These are phyloP conservation scores for Fusarium penzigii DNA, from an alignment of 2,329 filamentous ascomycete species.

Conservation along the genomic window DNA sequence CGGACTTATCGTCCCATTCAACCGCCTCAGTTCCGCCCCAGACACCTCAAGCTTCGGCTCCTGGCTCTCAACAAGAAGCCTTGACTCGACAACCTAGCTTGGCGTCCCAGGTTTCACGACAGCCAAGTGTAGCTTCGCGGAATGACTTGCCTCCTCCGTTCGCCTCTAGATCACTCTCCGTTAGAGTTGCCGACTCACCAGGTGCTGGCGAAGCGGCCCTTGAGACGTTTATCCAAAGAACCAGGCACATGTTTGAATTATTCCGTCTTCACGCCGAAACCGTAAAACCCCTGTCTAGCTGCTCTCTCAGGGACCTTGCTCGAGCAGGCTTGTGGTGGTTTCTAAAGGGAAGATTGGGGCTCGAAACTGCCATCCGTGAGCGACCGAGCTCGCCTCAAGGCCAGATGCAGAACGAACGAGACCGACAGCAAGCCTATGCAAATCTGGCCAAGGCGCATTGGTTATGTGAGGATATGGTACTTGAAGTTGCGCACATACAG, in stretches of 20 bases:
- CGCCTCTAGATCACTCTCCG: slow-evolving; percentile 35
- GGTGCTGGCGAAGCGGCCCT: slow-evolving; percentile 66
- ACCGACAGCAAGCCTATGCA: slow-evolving; percentile 76
- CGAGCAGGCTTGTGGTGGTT: slow-evolving; percentile 89
- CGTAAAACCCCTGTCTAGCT: slow-evolving; percentile 64
- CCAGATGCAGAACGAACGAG: slow-evolving; percentile 54
- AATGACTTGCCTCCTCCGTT: slow-evolving; percentile 28
- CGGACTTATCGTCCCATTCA: slow-evolving; percentile 34
- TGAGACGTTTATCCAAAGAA: slow-evolving; percentile 67
- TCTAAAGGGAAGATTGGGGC: slow-evolving; percentile 71
- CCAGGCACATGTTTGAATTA: slow-evolving; percentile 72
- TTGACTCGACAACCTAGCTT: slow-evolving; percentile 24
- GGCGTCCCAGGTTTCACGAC: slow-evolving; percentile 20
- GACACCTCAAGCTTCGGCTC: slow-evolving; percentile 6
- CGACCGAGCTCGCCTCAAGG: slow-evolving; percentile 53
- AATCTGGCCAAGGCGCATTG: slow-evolving; percentile 86
- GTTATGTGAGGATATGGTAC: slow-evolving; percentile 63
- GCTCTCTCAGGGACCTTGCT: slow-evolving; percentile 66
- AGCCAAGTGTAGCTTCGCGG: slow-evolving; percentile 27
- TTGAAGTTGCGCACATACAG: slow-evolving; percentile 48
- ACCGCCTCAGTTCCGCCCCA: slow-evolving; percentile 14
- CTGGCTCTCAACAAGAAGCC: slow-evolving; percentile 18
- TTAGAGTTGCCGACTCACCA: slow-evolving; percentile 45
- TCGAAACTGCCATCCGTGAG: slow-evolving; percentile 72
- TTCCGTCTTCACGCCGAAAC: slow-evolving; percentile 79